phyloP scores from a whole-genome alignment of 495 filamentous ascomycete species.

The Annulohypoxylon stygium region DNA sequence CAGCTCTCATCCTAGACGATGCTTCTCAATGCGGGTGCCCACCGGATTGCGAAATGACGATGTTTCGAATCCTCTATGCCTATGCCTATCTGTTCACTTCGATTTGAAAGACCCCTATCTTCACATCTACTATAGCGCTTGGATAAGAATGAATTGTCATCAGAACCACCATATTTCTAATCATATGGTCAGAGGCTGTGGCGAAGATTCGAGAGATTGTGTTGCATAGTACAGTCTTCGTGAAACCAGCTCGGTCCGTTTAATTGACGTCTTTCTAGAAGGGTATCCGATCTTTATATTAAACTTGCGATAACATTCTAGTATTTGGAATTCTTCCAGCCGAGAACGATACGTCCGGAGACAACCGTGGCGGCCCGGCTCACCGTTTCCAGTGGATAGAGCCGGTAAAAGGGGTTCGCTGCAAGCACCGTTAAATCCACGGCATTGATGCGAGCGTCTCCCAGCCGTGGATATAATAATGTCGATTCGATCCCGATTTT shows the following conservation, averaged over 20 bases:
- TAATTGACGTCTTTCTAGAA: slow-evolving; percentile 27
- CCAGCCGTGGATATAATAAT: slow-evolving; percentile 29
- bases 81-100: not conserved
- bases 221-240: slow-evolving; percentile 28
- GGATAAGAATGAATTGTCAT: slow-evolving; percentile 20
- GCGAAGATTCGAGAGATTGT: slow-evolving; percentile 27
- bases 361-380: slow-evolving; percentile 28
- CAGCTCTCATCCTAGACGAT: slow-evolving; percentile 12
- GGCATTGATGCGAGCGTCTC: slow-evolving; percentile 18
- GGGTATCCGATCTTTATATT: slow-evolving; percentile 41
- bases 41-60: slow-evolving; percentile 28
- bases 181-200: slow-evolving; percentile 27
- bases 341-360: slow-evolving; percentile 20
- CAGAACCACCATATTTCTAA: slow-evolving; percentile 30
- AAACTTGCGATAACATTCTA: slow-evolving; percentile 21
- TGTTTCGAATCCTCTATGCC: slow-evolving; percentile 5
- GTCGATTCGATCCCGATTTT: not conserved
- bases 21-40: slow-evolving; percentile 11
- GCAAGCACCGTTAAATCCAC: slow-evolving; percentile 20
- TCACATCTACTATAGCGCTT: slow-evolving; percentile 9
- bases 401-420: slow-evolving; percentile 2
- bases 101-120: not conserved
- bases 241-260: slow-evolving; percentile 43
- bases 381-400: slow-evolving; percentile 24
- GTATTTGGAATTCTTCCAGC: slow-evolving; percentile 44